Conservation (phyloP, 768 basidiomycete genomes). For the Butyriboletus loyo region DNA sequence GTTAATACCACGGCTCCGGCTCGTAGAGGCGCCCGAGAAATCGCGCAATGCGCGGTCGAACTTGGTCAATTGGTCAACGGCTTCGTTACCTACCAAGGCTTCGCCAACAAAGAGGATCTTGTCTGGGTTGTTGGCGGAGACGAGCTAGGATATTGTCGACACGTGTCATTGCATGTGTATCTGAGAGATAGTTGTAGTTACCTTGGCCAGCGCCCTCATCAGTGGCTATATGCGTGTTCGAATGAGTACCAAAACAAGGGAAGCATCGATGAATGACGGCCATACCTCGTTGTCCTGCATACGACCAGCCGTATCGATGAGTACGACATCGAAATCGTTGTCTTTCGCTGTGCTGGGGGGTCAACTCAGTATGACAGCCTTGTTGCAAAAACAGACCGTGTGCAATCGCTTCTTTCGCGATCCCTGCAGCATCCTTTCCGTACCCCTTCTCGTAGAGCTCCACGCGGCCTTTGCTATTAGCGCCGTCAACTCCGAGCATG, state of each 20-base stretch:
- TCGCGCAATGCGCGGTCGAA: conserved; percentile 93
- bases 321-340: conserved; percentile 90
- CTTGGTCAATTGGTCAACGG: conserved; percentile 95
- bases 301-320: conserved; percentile 96
- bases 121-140: conserved; percentile 91
- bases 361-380: neutral
- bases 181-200: conserved; percentile 24
- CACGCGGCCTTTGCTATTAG: conserved; percentile 71
- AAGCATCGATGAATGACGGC: neutral
- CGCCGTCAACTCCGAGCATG: conserved; percentile 72
- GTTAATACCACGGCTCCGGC: conserved; percentile 88
- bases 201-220: conserved; percentile 98
- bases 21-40: conserved; percentile 70
- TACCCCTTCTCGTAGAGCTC: conserved; percentile 97
- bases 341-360: conserved; percentile 60
- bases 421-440: conserved; percentile 98
- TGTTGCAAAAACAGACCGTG: conserved; percentile 58
- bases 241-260: neutral
- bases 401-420: conserved; percentile 90
- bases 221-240: conserved; percentile 56
- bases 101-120: conserved; percentile 98
- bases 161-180: conserved; percentile 2
- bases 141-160: conserved; percentile 51
- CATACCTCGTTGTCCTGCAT: conserved; percentile 99
- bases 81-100: conserved; percentile 97